Base-by-base conservation (phyloP, 1,284 basidiomycete genomes). In the Leucoagaricus sp. region DNA sequence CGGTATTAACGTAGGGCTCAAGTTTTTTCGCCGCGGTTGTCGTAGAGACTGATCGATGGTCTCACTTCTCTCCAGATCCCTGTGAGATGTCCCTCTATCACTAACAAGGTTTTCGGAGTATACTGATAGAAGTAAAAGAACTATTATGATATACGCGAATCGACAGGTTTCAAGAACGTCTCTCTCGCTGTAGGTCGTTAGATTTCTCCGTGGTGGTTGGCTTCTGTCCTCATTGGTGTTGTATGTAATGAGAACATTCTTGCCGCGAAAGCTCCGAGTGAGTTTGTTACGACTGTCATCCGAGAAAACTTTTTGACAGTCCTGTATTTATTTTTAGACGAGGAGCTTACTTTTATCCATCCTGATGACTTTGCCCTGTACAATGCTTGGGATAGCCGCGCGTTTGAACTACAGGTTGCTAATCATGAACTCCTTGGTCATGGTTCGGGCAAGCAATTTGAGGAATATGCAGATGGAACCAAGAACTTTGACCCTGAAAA, bases 341-440 rank as follows among this genome's bases (percentile, higher is more conserved):
- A 93, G 67, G 83, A 87, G 65, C 69, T 91, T 25, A 91, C 91
- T 0, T 93, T 94, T 69, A 82, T 93, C 55, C 87, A 90, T 52
- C 87, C 89, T 10, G 84, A 87, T 58, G 92, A 85, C 64, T 74
- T 82, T 12, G 80, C 78, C 2, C 72, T 91, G 7, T 93, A 89
- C 73, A 86, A 89, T 61, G 75, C 78, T 29, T 93, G 89, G 90
- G 88, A 92, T 61, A 81, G 76, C 44, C 78, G 81, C 15, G 84
- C 90, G 0, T 93, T 93, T 61, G 91, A 93, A 62, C 76, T 94
- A 0, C 91, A 93, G 64, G 92, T 94, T 10, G 91, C 91, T 10
- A 93, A 91, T 66, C 91, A 94, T 65, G 91, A 93, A 63, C 73
- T 93, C 1, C 80, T 91, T 4, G 90, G 90, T 0, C 89, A 91